Evolutionary conservation across 106 monocot genomes (phyloP), one percentile per base, ranked within the genome.

Genomic region (Platanthera zijinensis): DNA sequence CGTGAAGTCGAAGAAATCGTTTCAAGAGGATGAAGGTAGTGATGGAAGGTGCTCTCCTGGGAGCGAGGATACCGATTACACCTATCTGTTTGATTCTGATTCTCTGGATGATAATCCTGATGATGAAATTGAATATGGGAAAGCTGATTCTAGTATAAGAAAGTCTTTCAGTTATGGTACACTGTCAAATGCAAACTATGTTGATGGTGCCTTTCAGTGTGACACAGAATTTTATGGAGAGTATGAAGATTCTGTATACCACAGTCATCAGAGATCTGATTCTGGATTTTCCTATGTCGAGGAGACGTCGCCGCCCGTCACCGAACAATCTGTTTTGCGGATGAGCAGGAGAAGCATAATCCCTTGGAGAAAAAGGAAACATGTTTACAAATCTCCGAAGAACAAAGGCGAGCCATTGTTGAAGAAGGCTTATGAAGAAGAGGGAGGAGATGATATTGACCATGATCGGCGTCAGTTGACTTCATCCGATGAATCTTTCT

Each of bases 121-220:
- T 13, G 89, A 87, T 56, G 90, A 83, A 49, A 0, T 70, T 18
- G 85, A 90, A 81, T 78, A 85, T 11, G 67, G 53, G 1, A 73
- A 85, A 63, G 61, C n/a, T 61, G 80, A 78, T 56, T 59, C 79
- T 48, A 88, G 66, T 49, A 83, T 91, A 45, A 80, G 93, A 53
- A 96, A 93, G 76, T 96, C 96, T 30, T 91, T 93, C 78, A 91
- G 89, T 78, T 96, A 96, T 80, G 96, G 86, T 45, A 63, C 92
- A 50, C 75, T 89, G 52, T 79, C 85, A 61, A 86, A 85, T 79
- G 84, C 87, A 21, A 93, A 93, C 71, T 82, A 76, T 64, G 57
- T 53, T 45, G 57, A 39, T 75, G 74, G 74, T 12, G 25, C 12
- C 10, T 5, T 75, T 51, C 51, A 64, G 63, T 71, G 47, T 48